phyloP scores from a whole-genome alignment of 208 protist genomes.

The Acanthamoeba sp. region DNA sequence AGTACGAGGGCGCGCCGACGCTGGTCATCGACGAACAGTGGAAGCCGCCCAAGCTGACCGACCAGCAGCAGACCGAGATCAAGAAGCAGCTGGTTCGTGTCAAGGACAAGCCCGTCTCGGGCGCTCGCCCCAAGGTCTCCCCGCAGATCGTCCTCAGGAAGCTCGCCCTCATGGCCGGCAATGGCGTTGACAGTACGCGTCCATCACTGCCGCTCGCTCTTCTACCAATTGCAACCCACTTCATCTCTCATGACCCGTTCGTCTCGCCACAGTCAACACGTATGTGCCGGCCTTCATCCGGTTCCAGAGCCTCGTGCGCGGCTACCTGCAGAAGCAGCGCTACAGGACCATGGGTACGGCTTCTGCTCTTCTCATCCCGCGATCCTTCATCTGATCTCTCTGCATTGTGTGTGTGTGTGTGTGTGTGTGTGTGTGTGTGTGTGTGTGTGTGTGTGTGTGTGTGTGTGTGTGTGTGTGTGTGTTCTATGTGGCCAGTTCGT shows the following conservation, averaged over 20 bases:
- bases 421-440: too few species aligned
- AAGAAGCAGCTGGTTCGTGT: slow-evolving; percentile 42
- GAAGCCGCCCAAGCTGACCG: slow-evolving; percentile 54
- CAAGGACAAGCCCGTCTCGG: slow-evolving; percentile 32
- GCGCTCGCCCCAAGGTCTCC: slow-evolving; percentile 8
- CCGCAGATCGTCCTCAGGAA: slow-evolving; percentile 35
- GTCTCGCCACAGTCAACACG: neutral
- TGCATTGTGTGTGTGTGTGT: too few species aligned
- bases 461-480: too few species aligned
- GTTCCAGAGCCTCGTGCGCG: slow-evolving; percentile 27
- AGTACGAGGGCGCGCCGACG: slow-evolving; percentile 36
- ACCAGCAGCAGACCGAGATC: neutral
- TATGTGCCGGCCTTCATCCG: slow-evolving; percentile 54
- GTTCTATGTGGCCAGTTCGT: neutral
- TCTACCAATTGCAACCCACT: neutral
- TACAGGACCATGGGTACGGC: slow-evolving; percentile 37
- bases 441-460: too few species aligned
- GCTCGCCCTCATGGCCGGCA: slow-evolving; percentile 60
- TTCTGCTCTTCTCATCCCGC: neutral
- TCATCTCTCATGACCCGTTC: too few species aligned
- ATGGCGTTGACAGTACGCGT: slow-evolving; percentile 19
- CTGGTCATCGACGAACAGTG: slow-evolving; percentile 32
- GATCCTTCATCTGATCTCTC: too few species aligned
- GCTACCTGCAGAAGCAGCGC: slow-evolving; percentile 12
- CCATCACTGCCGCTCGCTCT: too few species aligned